Percentiles rank a stretch among this genome's conserved stretches.
Evolutionary conservation across 83 land plant species (phyloP).

Genomic region (Picea abies): DNA sequence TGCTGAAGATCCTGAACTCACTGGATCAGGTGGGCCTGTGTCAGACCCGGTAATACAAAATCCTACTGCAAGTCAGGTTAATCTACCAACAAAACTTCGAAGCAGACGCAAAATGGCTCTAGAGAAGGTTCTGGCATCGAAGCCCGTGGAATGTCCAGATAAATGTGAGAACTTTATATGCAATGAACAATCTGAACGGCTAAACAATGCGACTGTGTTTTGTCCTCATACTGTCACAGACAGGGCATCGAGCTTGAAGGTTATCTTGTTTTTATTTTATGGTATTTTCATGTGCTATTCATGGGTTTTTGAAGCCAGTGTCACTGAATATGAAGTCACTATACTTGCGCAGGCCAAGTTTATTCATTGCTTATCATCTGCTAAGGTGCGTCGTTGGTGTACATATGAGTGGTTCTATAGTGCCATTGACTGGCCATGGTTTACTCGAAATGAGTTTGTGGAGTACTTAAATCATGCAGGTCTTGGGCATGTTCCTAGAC

Average conservation of each 20-base stretch:
- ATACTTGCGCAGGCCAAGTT: constrained; percentile 57
- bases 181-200: constrained; percentile 14
- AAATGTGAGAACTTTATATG: constrained; percentile 23
- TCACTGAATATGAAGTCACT: constrained; percentile 8
- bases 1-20: constrained; percentile 31
- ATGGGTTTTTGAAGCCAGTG: background rate
- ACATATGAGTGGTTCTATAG: constrained; percentile 97
- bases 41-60: constrained; percentile 21
- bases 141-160: constrained; percentile 15
- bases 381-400: constrained; percentile 82
- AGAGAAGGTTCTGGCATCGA: constrained; percentile 24
- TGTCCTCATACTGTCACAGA: constrained; percentile 17
- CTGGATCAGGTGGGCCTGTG: constrained; percentile 17
- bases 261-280: background rate
- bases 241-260: constrained; percentile 26
- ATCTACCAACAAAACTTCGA: constrained; percentile 40
- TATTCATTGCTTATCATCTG: constrained; percentile 68
- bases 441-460: constrained; percentile 91
- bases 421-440: constrained; percentile 99
- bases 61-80: constrained; percentile 17
- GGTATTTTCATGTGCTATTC: constrained; percentile 13
- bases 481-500: constrained; percentile 83
- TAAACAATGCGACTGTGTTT: background rate
- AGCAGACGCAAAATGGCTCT: constrained; percentile 55
- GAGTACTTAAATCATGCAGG: constrained; percentile 93